Evolutionary conservation across 139 green algal species (phyloP), one percentile per base, ranked within the genome.

Genomic region (Cymbomonas tetramitiformis): DNA sequence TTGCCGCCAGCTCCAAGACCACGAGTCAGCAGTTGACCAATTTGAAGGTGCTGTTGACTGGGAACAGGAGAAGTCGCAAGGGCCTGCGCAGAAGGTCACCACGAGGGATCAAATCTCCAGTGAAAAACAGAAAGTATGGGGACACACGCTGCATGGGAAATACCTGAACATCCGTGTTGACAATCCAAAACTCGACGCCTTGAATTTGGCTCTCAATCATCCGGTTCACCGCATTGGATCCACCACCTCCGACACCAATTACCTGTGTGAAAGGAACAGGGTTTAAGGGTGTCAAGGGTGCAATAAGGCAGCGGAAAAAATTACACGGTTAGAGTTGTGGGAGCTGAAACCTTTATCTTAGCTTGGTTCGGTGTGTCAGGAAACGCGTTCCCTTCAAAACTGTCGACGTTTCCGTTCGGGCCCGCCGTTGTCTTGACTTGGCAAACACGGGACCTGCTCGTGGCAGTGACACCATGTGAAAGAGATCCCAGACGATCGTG

Each of bases 121-220:
- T n/a, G n/a, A n/a, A n/a, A n/a, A n/a, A n/a, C n/a, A n/a, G n/a
- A n/a, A n/a, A n/a, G n/a, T n/a, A 9, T 23, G 52, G 52, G 18
- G 23, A 36, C 4, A n/a, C n/a, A n/a, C n/a, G n/a, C n/a, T n/a
- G n/a, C n/a, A 9, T 23, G 52, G 52, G 18, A 18, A 36, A 3
- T 34, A 84, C 85, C 78, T 95, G 87, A 0, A 79, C 72, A 58
- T 96, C 88, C 34, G 88, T 96, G 76, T 96, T 96, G 38, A 90
- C 79, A 2, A 94, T 72, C 79, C 80, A 95, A 47, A 96, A 93
- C 58, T 97, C 84, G 2, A 96, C 75, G 23, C 83, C 83, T 21
- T 69, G 44, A 28, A 88, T 75, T 24, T 84, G 81, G 23, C 59
- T 75, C 3, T 73, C 32, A 2, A 90, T 49, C 88, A 96, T 96